phyloP scores from a whole-genome alignment of 768 basidiomycete species.

The Pleurotus salmoneostramineus region DNA sequence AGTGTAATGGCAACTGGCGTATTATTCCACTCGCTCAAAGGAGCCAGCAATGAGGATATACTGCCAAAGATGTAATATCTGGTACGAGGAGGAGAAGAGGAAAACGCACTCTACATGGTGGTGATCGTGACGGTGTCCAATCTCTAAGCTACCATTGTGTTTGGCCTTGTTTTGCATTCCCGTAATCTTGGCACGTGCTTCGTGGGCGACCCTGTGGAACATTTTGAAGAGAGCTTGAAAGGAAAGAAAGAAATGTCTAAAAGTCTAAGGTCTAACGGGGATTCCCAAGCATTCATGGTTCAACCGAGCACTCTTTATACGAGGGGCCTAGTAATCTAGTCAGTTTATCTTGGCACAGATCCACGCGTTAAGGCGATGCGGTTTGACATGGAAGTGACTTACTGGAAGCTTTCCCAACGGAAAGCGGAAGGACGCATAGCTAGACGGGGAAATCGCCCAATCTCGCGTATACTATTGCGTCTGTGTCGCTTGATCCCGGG shows the following conservation, averaged over 20 bases:
- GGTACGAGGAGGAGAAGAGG: background rate
- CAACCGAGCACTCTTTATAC: background rate
- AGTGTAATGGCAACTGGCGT: conserved; percentile 2
- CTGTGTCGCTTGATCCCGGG: background rate
- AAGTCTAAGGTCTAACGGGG: conserved; percentile 5
- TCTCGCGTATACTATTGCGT: background rate
- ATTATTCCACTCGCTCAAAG: conserved; percentile 8
- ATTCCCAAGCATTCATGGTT: background rate
- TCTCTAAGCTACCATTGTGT: background rate
- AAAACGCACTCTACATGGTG: background rate
- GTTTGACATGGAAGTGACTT: background rate
- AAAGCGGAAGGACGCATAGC: conserved; percentile 2
- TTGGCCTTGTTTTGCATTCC: conserved; percentile 2
- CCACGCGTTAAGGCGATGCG: conserved; percentile 1
- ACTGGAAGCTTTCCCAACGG: background rate
- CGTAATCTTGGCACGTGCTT: conserved; percentile 6
- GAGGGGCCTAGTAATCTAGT: background rate
- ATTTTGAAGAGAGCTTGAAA: background rate
- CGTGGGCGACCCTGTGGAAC: background rate
- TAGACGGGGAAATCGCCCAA: background rate
- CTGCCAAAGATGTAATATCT: background rate
- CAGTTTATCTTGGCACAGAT: conserved; percentile 5
- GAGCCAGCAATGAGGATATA: conserved; percentile 9
- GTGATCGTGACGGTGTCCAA: background rate
- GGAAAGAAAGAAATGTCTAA: background rate